Evolutionary conservation across 306 rosid species (phyloP), one percentile per base, ranked within the genome.

Genomic region (Calophaca sinica): DNA sequence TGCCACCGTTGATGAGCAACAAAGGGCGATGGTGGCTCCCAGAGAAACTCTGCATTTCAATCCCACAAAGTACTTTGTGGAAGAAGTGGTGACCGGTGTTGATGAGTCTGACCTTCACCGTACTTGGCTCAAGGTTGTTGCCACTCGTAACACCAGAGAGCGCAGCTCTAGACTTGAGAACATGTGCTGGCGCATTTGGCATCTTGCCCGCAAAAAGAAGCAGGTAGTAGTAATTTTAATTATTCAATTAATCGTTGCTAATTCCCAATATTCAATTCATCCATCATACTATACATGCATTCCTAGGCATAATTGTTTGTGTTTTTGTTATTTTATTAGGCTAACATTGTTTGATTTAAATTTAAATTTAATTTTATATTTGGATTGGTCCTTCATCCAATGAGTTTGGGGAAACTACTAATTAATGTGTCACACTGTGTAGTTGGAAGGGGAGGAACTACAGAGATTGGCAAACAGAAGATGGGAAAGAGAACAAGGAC

Each of bases 161-260:
- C 87, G 98, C 0, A 88, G 98, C 80, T 91, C 97, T 5, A 86
- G 98, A 83, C 88, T 91, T 1, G 98, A 93, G 91, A 93, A 93
- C 62, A 93, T 93, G 98, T 93, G 98, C 79, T 93, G 98, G 98
- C 92, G 98, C 57, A 93, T 93, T 83, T 93, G 98, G 98, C 96
- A 93, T 33, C 98, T 93, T 66, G 81, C 98, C 5, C 90, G 98
- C 70, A 93, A 88, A 96, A 90, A 93, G 86, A 50, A 93, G 26
- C 74, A 81, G 78, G 85, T 81, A 48, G 26, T 20, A 20, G 26
- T 20, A 0, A 20, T 20, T 20, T 20, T 20, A 20, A 20, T 20
- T 1, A 20, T 20, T 20, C 26, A 20, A 20, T 20, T 20, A 20
- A 20, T n/a, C n/a, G n/a, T n/a, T n/a, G n/a, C n/a, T n/a, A n/a